Evolutionary conservation across 306 rosid species (phyloP).

Genomic region (Prunus dulcis): DNA sequence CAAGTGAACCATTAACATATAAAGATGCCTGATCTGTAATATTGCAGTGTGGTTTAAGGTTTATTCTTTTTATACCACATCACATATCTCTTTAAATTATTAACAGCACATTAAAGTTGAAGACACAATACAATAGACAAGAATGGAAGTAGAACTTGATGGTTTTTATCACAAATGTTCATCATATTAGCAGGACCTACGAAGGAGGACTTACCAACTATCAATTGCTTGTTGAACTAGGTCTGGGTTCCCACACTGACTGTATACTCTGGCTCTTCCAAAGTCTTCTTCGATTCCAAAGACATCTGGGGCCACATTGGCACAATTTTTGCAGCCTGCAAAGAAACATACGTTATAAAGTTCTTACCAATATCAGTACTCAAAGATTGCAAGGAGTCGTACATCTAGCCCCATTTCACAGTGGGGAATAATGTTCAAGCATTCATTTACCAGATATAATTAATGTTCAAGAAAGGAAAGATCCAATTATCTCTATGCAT

Average conservation of each 20-base stretch:
- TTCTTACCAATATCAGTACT: neutral
- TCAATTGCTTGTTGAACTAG: constrained; percentile 79
- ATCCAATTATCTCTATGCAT: neutral
- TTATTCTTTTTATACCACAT: neutral
- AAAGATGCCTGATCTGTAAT: neutral
- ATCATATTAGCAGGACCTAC: neutral
- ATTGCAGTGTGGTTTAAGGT: neutral
- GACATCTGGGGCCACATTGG: constrained; percentile 70
- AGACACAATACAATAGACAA: neutral
- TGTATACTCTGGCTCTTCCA: constrained; percentile 85
- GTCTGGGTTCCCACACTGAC: constrained; percentile 55
- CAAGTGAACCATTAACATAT: neutral
- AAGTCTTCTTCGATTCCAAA: constrained; percentile 85
- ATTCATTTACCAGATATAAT: neutral
- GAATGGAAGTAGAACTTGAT: neutral
- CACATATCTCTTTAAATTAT: neutral
- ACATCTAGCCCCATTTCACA: neutral
- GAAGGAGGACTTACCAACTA: constrained; percentile 56
- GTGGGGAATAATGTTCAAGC: neutral
- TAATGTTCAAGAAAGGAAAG: neutral
- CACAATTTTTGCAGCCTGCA: constrained; percentile 94
- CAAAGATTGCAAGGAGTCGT: neutral
- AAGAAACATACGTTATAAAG: constrained; percentile 12
- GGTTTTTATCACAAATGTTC: neutral
- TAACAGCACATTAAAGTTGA: neutral